Evolutionary conservation across 208 protist genomes (phyloP).

Genomic region (Blastocrithidia nonstop): DNA sequence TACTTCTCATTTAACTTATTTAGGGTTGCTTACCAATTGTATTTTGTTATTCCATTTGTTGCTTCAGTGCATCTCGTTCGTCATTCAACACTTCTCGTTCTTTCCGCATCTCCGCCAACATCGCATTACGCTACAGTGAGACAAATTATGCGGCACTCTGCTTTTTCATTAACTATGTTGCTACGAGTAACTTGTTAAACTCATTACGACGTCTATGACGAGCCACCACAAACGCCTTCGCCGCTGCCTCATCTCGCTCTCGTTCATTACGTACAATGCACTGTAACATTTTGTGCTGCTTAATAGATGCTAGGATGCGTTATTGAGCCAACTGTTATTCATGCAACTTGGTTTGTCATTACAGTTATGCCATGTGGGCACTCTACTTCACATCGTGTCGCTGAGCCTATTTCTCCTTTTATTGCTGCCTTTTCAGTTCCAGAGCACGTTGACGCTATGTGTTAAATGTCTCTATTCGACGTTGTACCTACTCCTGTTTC

Average conservation of each 20-base stretch:
- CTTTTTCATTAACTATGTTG: slow-evolving; percentile 48
- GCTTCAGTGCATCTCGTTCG: slow-evolving; percentile 13
- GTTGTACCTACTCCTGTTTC: no score
- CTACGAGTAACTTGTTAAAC: slow-evolving; percentile 52
- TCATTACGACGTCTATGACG: slow-evolving; percentile 48
- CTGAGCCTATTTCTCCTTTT: slow-evolving; percentile 26
- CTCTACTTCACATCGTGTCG: slow-evolving; percentile 17
- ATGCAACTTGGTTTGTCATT: slow-evolving; percentile 13
- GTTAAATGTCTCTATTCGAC: no score
- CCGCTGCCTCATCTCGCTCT: slow-evolving; percentile 38
- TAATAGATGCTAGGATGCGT: slow-evolving; percentile 12
- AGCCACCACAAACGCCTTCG: slow-evolving; percentile 35
- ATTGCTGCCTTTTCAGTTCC: no score
- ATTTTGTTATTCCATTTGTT: slow-evolving; percentile 6
- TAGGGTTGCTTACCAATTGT: no score
- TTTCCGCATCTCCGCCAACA: slow-evolving; percentile 23
- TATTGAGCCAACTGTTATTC: slow-evolving; percentile 12
- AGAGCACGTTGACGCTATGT: no score
- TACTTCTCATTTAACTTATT: no score
- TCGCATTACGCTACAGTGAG: slow-evolving; percentile 21
- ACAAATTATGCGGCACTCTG: slow-evolving; percentile 26
- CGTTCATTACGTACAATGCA: slow-evolving; percentile 13
- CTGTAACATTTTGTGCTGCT: background rate
- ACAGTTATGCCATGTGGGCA: slow-evolving; percentile 11
- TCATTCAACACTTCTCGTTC: slow-evolving; percentile 21